phyloP scores from a whole-genome alignment of 2,329 filamentous ascomycete genomes.

The Aspergillus floridensis region DNA sequence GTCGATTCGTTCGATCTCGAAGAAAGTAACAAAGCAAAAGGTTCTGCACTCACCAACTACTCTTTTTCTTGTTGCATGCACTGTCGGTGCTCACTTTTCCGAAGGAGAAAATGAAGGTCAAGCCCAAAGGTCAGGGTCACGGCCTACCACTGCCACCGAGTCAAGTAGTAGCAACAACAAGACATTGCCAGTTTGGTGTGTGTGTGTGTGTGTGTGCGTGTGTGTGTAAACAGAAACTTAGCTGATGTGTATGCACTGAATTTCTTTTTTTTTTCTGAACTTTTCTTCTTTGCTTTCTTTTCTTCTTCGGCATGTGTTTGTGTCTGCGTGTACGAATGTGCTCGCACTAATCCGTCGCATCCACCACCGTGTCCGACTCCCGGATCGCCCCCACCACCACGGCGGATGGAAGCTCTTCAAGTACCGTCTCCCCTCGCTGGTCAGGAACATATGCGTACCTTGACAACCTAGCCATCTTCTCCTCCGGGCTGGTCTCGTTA shows the following conservation, averaged over 20 bases:
- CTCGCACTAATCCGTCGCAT: not conserved
- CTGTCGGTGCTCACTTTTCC: not conserved
- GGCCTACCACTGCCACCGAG: not conserved
- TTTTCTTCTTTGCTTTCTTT: not conserved
- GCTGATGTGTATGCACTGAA: constrained; percentile 29
- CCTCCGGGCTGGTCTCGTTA: constrained; percentile 76
- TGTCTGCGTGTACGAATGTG: not conserved
- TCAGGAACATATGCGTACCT: constrained; percentile 68
- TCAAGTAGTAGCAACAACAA: not conserved
- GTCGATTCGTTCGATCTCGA: constrained; percentile 15
- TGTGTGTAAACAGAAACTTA: constrained; percentile 24
- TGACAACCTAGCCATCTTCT: constrained; percentile 77
- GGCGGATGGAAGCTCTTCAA: constrained; percentile 35
- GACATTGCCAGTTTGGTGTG: not conserved
- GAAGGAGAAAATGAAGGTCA: too few species aligned
- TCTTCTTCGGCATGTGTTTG: not conserved
- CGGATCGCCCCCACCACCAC: constrained; percentile 34
- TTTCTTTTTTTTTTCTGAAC: not conserved
- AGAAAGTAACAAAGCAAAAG: constrained; percentile 21
- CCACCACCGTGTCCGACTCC: constrained; percentile 32
- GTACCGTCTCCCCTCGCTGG: constrained; percentile 36
- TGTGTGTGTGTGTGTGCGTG: not conserved
- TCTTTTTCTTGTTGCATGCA: not conserved
- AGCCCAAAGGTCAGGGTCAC: not conserved
- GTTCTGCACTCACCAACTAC: not conserved